Conservation (phyloP, 441 rosid genomes). For the Croton setiger region DNA sequence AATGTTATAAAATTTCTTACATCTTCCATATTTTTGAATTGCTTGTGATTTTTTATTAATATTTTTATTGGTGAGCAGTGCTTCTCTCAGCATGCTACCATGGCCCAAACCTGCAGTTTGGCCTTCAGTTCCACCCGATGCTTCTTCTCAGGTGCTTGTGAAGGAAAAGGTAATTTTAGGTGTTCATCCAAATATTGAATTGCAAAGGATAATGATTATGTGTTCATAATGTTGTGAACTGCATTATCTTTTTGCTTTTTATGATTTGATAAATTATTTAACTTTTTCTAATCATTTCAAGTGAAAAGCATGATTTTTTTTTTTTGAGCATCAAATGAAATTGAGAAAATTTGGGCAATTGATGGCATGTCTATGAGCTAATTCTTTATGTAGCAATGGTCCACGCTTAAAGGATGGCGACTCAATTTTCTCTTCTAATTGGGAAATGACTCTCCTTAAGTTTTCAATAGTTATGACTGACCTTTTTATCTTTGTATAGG, state of each 20-base stretch:
- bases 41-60: not conserved
- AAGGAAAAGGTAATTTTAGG: constrained; percentile 84
- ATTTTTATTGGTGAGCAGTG: constrained; percentile 56
- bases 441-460: not conserved
- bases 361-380: not conserved
- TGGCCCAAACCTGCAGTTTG: constrained; percentile 98
- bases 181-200: constrained; percentile 16
- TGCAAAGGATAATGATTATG: constrained; percentile 6
- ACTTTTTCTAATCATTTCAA: not conserved
- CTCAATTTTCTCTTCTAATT: constrained; percentile 4
- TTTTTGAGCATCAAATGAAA: not conserved
- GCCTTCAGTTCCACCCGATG: constrained; percentile 89
- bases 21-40: constrained; percentile 15
- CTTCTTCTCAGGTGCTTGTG: constrained; percentile 76
- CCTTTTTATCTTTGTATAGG: constrained; percentile 37
- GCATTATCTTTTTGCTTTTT: constrained; percentile 7
- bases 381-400: not conserved
- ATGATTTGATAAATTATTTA: not conserved
- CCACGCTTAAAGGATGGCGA: not conserved
- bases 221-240: not conserved
- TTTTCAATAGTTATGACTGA: not conserved
- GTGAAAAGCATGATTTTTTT: not conserved
- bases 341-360: not conserved
- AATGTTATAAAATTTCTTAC: not conserved
- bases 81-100: constrained; percentile 96